Evolutionary conservation across 331 rosid genomes (phyloP), one percentile per base, ranked within the genome.

Genomic region (Pyracantha coccinea): DNA sequence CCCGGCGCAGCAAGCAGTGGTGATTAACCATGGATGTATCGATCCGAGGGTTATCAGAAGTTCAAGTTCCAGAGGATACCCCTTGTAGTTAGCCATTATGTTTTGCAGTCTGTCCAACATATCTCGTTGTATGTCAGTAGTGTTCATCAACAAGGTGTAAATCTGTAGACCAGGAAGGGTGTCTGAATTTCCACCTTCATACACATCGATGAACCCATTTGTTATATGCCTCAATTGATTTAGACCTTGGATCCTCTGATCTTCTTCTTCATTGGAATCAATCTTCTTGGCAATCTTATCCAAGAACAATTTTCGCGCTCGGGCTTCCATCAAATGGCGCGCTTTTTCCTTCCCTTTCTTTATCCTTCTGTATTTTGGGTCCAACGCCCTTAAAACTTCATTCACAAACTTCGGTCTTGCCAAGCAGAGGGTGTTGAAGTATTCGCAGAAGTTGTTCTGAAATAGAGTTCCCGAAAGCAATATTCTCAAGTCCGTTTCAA

Each of bases 1-100:
- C 10, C 66, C 69, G 62, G 96, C 92, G 65, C 96, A 94, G 4
- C 73, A 86, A 2, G 96, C 87, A 1, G 96, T 86, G 84, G 85
- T 88, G 60, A 92, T 80, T 78, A 94, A 71, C 99, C 96, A 94
- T 19, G 99, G 99, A 87, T 94, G 99, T 54, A 94, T 94, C 23
- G 99, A 92, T 21, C 92, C 97, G 13, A 94, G 99, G 32, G 99
- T 94, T 57, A 94, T 92, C 84, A 94, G 35, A 79, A 94, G 99
- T 83, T 94, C 99, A 8, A 92, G 79, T 77, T 94, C 99, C 38
- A 94, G 82, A 17, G 96, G 97, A 72, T 87, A 94, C 11, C 97
- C 96, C 27, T 80, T 82, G 81, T 69, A 87, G 23, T 69, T 59
- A 2, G 85, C 73, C 95, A 90, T 89, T 66, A 79, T 86, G 15